These are phyloP conservation scores for Elongisporangium anandrum DNA, from an alignment of 352 stramenopile genomes.

Conservation along the genomic window DNA sequence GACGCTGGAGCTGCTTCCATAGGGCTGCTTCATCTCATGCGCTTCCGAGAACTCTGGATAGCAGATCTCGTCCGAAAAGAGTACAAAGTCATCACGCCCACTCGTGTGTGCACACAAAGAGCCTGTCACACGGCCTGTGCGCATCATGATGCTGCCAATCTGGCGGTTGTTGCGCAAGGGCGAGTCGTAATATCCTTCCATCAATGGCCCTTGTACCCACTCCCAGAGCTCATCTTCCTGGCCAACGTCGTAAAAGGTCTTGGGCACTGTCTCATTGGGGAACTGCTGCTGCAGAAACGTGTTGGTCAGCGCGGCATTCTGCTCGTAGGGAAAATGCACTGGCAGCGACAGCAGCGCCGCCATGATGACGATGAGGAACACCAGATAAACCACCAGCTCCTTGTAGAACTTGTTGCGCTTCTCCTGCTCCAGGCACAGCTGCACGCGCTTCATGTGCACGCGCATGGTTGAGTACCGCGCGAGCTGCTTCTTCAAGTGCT, in stretches of 20 bases:
- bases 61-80: constrained; percentile 69
- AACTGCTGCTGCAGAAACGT: constrained; percentile 75
- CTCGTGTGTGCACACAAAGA: constrained; percentile 41
- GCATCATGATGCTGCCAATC: constrained; percentile 63
- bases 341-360: constrained; percentile 57
- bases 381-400: constrained; percentile 68
- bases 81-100: constrained; percentile 46
- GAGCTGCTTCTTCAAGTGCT: constrained; percentile 48
- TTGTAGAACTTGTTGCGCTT: constrained; percentile 84
- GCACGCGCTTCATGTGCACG: constrained; percentile 83
- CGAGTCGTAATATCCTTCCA: constrained; percentile 69
- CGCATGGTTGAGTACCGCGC: constrained; percentile 76
- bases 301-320: constrained; percentile 50
- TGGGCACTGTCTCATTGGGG: constrained; percentile 42
- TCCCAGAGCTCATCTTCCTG: constrained; percentile 71
- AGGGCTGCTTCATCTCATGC: constrained; percentile 43
- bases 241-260: constrained; percentile 66
- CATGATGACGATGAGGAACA: constrained; percentile 64
- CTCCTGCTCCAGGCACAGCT: constrained; percentile 74
- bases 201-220: constrained; percentile 54
- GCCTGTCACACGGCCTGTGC: constrained; percentile 51
- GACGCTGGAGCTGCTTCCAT: constrained; percentile 20
- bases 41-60: constrained; percentile 50
- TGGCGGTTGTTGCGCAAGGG: constrained; percentile 55
- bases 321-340: constrained; percentile 70